Evolutionary conservation across 768 basidiomycete genomes (phyloP).

Genomic region (Pisolithus orientalis): DNA sequence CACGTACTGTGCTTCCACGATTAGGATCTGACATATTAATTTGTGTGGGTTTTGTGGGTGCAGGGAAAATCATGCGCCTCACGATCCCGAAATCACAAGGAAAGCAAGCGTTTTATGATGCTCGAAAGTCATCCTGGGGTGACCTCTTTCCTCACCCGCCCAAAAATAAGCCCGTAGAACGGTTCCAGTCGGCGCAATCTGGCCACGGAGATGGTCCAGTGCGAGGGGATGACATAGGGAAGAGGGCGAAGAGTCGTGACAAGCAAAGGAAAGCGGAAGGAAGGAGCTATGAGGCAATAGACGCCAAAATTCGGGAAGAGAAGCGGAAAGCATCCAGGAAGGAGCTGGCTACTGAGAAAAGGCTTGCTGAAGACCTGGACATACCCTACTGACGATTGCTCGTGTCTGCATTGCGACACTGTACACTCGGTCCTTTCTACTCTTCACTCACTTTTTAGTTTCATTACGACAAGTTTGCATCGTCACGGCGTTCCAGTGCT

Average conservation of each 20-base stretch:
- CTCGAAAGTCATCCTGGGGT: conserved; percentile 90
- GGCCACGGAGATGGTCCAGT: conserved; percentile 24
- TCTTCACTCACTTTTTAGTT: too few species aligned
- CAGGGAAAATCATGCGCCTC: conserved; percentile 87
- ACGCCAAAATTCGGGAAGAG: conserved; percentile 33
- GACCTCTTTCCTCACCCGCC: conserved; percentile 90
- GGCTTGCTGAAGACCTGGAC: background rate
- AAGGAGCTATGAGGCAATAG: conserved; percentile 24
- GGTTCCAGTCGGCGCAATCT: conserved; percentile 36
- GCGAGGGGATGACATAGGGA: conserved; percentile 55
- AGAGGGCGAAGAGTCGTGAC: conserved; percentile 29
- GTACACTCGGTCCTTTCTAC: background rate
- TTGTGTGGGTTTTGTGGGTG: background rate
- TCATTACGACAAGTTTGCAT: too few species aligned
- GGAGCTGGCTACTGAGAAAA: conserved; percentile 2
- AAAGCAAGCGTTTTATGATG: conserved; percentile 93
- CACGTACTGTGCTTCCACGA: conserved; percentile 1
- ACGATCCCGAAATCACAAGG: conserved; percentile 92
- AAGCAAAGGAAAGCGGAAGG: conserved; percentile 12
- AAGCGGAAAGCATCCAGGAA: conserved; percentile 22
- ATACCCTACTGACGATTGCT: background rate
- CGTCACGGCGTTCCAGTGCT: too few species aligned
- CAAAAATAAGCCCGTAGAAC: conserved; percentile 69
- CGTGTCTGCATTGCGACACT: background rate
- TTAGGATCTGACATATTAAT: conserved; percentile 3